These are phyloP conservation scores for Suhomyces sp. DNA, from an alignment of 805 yeast species.

Conservation along the genomic window DNA sequence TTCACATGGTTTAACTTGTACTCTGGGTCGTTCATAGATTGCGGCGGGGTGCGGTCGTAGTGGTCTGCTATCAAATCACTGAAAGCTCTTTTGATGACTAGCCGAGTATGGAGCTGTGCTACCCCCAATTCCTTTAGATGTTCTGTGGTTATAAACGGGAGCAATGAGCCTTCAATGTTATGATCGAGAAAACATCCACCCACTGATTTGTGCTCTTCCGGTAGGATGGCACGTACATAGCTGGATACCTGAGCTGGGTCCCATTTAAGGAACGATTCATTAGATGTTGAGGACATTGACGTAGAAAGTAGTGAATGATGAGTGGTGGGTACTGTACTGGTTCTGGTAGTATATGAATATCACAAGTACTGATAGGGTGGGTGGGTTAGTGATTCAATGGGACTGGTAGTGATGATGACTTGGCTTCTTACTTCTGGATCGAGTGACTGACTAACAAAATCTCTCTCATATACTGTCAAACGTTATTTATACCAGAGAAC, in stretches of 20 bases:
- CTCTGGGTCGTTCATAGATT: constrained; percentile 26
- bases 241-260: constrained; percentile 47
- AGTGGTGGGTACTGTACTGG: no score
- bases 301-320: no score
- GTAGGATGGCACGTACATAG: constrained; percentile 26
- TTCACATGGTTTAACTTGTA: constrained; percentile 30
- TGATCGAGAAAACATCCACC: constrained; percentile 47
- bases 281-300: constrained; percentile 11
- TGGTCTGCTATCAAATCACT: constrained; percentile 48
- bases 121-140: constrained; percentile 78
- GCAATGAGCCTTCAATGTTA: constrained; percentile 69
- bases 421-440: no score
- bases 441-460: no score
- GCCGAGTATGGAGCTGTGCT: constrained; percentile 49
- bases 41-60: constrained; percentile 25
- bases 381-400: no score
- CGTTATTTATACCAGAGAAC: no score
- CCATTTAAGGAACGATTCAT: constrained; percentile 42
- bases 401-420: no score
- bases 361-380: no score
- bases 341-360: no score
- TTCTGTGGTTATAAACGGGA: constrained; percentile 65
- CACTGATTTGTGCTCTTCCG: constrained; percentile 20
- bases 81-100: constrained; percentile 59
- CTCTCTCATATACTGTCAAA: no score